Conservation (phyloP, 2,329 filamentous ascomycete species). For the Claviceps pazoutovae region DNA sequence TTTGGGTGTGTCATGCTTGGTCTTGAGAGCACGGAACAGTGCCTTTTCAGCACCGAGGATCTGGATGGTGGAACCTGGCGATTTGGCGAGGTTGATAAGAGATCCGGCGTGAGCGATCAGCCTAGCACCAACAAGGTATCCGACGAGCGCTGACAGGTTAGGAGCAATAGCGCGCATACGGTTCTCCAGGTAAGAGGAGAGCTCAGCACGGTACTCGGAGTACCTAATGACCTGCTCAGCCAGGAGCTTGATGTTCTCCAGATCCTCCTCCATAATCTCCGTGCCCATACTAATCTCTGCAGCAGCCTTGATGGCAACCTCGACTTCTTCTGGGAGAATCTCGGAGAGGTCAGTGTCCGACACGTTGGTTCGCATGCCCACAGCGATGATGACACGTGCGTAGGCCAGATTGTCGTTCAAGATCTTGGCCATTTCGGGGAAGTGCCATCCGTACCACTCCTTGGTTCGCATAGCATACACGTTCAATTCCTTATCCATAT, state of each 20-base stretch:
- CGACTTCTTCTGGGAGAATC: conserved; percentile 90
- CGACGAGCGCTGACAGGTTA: conserved; percentile 85
- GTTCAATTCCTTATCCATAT: conserved; percentile 97
- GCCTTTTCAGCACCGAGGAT: conserved; percentile 98
- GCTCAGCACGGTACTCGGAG: conserved; percentile 76
- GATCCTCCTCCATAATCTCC: conserved; percentile 83
- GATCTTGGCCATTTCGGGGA: conserved; percentile 94
- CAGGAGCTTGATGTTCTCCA: conserved; percentile 81
- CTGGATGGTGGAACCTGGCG: conserved; percentile 88
- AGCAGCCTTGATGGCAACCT: conserved; percentile 78
- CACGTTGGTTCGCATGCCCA: conserved; percentile 79
- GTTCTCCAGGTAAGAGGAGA: conserved; percentile 76
- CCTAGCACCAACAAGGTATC: conserved; percentile 84
- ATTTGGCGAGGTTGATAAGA: conserved; percentile 88
- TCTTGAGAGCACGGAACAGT: conserved; percentile 94
- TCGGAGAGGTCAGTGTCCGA: conserved; percentile 67
- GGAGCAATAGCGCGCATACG: conserved; percentile 96
- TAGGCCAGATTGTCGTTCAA: conserved; percentile 95
- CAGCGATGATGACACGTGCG: conserved; percentile 70
- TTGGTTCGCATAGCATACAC: conserved; percentile 98
- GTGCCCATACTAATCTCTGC: conserved; percentile 98
- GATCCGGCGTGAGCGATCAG: conserved; percentile 92
- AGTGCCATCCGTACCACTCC: conserved; percentile 99
- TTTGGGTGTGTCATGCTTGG: conserved; percentile 97
- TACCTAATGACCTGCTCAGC: conserved; percentile 89